Base-by-base conservation (phyloP, 2,329 filamentous ascomycete species). In the Aspergillus sp. region DNA sequence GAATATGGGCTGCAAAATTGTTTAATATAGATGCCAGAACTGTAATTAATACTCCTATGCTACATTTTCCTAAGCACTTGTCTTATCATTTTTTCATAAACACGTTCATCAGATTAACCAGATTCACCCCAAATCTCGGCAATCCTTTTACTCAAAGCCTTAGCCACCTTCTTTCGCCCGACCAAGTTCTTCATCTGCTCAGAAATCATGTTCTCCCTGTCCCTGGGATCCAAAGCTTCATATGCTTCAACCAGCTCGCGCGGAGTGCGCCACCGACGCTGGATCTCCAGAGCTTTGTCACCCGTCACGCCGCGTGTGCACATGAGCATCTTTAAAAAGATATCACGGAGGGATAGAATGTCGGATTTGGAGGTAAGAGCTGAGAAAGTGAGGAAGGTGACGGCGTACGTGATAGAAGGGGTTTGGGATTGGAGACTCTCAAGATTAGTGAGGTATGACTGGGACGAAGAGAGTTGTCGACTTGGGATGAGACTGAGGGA, bases 311-410 rank as follows among this genome's bases (percentile, higher is more conserved):
- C 85, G 43, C 78, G 78, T 2, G 79, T 88, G 50, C 85, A 88
- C 86, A 93, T 90, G 38, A 93, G 75, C 86, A 93, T 91, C 65
- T 90, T 90, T 27, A 93, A 69, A 53, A 81, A 91, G 0, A 90
- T 65, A 54, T 93, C 88, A 43, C 85, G 74, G 7, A 91, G 69
- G 0, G 86, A 87, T 54, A 89, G 78, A 46, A 78, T 78, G 41
- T 87, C 84, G 0, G 85, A 88, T 63, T 93, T 93, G 7, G 83
- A 87, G 1, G 81, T 81, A 36, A 91, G 67, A 1, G 81, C 82
- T 0, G 83, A 80, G 60, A 91, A 90, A 0, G 83, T 83, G 0
- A 76, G 69, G 54, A 89, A 90, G 8, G 77, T 87, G 46, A 89
- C 77, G 55, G 83, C 76, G 58, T 81, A 81, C 4, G 73, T 72